Base-by-base conservation (phyloP, 208 protist genomes). In the Leishmania braziliensis region DNA sequence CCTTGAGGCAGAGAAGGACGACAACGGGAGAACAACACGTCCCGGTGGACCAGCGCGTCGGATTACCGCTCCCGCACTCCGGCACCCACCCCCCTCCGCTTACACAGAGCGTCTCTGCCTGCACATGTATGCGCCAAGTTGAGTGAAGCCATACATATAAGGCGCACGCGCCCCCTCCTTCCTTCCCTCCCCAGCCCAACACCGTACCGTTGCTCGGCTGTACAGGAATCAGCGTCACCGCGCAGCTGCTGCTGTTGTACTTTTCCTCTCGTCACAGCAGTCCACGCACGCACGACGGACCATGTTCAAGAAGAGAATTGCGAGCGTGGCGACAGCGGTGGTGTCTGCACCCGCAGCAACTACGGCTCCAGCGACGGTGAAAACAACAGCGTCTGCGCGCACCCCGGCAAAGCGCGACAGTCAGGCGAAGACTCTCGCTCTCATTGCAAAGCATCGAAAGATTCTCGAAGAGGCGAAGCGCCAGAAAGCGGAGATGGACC, bases 221-320 rank as follows among this genome's bases (percentile, higher is more conserved):
- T 48, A 29, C 26, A n/a, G 46, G 48, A 54, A n/a, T 33, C 43
- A 54, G 69, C 48, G 66, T 39, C 14, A 26, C 66, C 48, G 3
- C 20, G 1, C 66, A 5, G 51, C 26, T 83, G 4, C 60, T 46
- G 26, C 48, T 73, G 73, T 50, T 18, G 16, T 46, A 46, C 43
- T 46, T 39, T 79, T 50, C 5, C n/a, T 33, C 14, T 48, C 29
- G 12, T 71, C 72, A 39, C 50, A 26, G 43, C 43, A 46, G 43
- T 2, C 5, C 72, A 56, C 70, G 26, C 43, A 50, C n/a, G 29
- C 72, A 29, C 72, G 33, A 23, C 69, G 2, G 43, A 54, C 81
- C 53, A 93, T 91, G 90, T 93, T 91, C 71, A 86, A 84, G 48
- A 90, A 87, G 62, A 93, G 79, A 50, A 65, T 77, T 43, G 43